Base-by-base conservation (phyloP, 108 stramenopile genomes). In the Pseudonitzschia multiseries region DNA sequence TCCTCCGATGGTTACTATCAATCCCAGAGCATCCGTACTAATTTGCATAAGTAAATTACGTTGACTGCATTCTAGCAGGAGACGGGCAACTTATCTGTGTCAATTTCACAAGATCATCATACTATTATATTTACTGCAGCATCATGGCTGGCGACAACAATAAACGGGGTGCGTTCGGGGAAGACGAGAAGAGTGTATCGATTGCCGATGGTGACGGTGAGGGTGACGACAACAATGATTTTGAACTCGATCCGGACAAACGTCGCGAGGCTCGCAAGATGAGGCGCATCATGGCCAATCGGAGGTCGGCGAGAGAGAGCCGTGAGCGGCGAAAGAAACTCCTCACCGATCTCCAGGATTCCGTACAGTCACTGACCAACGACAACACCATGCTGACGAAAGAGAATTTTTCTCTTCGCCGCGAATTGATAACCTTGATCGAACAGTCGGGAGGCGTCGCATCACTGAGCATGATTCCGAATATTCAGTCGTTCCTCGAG, bases 231-330 rank as follows among this genome's bases (percentile, higher is more conserved):
- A 26, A 69, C 40, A 66, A 70, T 48, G 79, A 80, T 0, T 70
- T 60, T 36, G 79, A 74, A 56, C 57, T 80, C 22, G 79, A 80
- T 33, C 79, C 79, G 1, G 79, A 80, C 36, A 74, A 75, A 57
- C 73, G 79, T 5, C 69, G 70, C 21, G 79, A 80, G 50, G 79
- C 62, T 18, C 79, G 79, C 44, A 84, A 84, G 60, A 62, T 80
- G 65, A 69, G 78, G n/a, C 77, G 84, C 24, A 70, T 84, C 36
- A 78, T 84, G 72, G 84, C 84, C 18, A 84, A 84, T 41, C 84
- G 84, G 57, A 42, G 75, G 59, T 84, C 84, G 14, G 84, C 84
- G 32, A 32, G 81, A 28, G 80, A 78, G 40, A 76, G 74, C 64
- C 62, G 80, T 22, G 79, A 84, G 62, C 73, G 84, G 61, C 56